These are phyloP conservation scores for Calonectria fujianensis DNA, from an alignment of 2,329 filamentous ascomycete species.

Conservation along the genomic window DNA sequence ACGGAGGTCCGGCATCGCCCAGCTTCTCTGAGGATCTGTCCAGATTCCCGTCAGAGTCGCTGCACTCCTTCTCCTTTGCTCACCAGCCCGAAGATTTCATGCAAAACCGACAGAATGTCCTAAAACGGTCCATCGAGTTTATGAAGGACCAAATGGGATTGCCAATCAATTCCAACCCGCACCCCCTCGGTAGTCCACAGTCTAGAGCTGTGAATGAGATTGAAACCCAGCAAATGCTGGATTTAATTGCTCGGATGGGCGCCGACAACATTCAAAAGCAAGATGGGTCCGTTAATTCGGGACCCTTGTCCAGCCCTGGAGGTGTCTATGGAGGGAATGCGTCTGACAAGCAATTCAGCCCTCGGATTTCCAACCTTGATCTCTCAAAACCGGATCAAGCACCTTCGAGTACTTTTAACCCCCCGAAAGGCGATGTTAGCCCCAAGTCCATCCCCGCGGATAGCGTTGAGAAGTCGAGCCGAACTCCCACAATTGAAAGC, in stretches of 20 bases:
- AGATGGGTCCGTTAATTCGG: slow-evolving; percentile 62
- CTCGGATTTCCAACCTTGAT: slow-evolving; percentile 71
- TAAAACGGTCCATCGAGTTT: slow-evolving; percentile 96
- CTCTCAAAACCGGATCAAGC: slow-evolving; percentile 60
- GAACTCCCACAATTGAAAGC: slow-evolving; percentile 75
- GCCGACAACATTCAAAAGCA: slow-evolving; percentile 76
- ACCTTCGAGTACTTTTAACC: slow-evolving; percentile 57
- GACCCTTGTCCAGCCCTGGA: slow-evolving; percentile 88
- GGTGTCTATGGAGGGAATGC: slow-evolving; percentile 83
- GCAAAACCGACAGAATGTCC: slow-evolving; percentile 91
- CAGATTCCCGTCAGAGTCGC: slow-evolving; percentile 94
- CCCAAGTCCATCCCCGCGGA: slow-evolving; percentile 45
- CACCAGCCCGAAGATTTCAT: slow-evolving; percentile 95
- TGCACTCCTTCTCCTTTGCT: slow-evolving; percentile 98
- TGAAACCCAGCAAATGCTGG: slow-evolving; percentile 93
- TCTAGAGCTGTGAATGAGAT: slow-evolving; percentile 88
- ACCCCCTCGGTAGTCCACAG: slow-evolving; percentile 87
- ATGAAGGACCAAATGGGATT: slow-evolving; percentile 95
- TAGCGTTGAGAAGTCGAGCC: slow-evolving; percentile 65
- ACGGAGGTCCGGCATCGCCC: slow-evolving; percentile 82
- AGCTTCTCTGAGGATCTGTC: slow-evolving; percentile 91
- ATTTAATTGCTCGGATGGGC: slow-evolving; percentile 86
- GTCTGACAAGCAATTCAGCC: slow-evolving; percentile 88
- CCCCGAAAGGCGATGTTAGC: slow-evolving; percentile 45
- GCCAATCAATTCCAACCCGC: slow-evolving; percentile 79